Base-by-base conservation (phyloP, 306 rosid species). In the Malus asiatica region DNA sequence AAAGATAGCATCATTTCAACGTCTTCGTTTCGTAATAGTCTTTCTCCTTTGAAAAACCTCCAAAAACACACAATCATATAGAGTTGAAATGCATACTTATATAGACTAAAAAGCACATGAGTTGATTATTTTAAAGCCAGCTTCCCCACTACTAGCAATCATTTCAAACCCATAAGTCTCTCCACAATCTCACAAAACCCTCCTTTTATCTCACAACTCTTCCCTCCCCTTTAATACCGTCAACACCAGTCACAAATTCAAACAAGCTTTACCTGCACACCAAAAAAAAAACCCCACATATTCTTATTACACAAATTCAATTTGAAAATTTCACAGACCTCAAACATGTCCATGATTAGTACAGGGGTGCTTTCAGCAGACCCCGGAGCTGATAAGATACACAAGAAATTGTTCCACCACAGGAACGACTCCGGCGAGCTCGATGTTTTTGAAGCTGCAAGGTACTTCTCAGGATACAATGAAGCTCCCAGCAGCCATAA, bases 401-500 rank as follows among this genome's bases (percentile, higher is more conserved):
- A 84, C 89, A 88, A 89, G 84, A 88, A 88, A 71, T 78, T 90
- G 53, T 86, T 89, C 88, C 96, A 90, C 84, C 73, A 88, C 1
- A 77, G 93, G 74, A 87, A 88, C 55, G 92, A 88, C 33, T 95
- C 99, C 2, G 88, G 85, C 11, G 99, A 95, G 82, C 92, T 92
- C 30, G 93, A 92, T 29, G 98, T 92, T 61, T 95, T 95, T 65
- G 97, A 92, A 78, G 99, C 99, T 4, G 83, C 97, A 58, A 80
- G 90, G 71, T 95, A 95, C 65, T 95, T 95, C 92, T 95, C 98
- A 6, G 97, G 89, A 5, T 95, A 88, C 88, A 88, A 87, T 42
- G 96, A 90, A 81, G 84, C 83, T 68, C 65, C 85, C 70, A 10
- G 9, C 27, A 66, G 48, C 48, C 70, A 33, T 19, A 53, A 48